Base-by-base conservation (phyloP, 805 yeast species). In the Sungouiella blattae region DNA sequence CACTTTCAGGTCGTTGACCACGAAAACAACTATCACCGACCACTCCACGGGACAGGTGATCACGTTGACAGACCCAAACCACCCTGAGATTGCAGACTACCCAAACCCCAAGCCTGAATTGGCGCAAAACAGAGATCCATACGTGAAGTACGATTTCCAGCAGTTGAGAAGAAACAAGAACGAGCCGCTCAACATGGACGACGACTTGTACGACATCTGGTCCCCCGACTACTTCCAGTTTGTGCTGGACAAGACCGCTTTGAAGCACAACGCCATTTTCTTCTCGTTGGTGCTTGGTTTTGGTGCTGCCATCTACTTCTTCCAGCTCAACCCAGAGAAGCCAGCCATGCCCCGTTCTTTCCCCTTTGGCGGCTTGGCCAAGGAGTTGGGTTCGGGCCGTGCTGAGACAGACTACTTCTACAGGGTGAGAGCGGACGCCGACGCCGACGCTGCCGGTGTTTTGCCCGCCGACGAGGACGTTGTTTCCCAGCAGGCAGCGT, bases 191-290 rank as follows among this genome's bases (percentile, higher is more conserved):
- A 80, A 79, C 56, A 77, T 79, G 36, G 77, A 80, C 50, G 83
- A 80, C 47, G 95, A 86, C 53, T 64, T 76, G 58, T 69, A 80
- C 53, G 89, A 86, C 58, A 73, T 84, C 71, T 86, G 95, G 95
- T 76, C 95, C 6, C 93, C 95, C 9, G 94, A 86, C 53, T 73
- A 79, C 53, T 77, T 69, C 57, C 78, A 79, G 48, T 58, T 67
- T 25, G 83, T 78, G 22, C 64, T 74, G 26, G 82, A 83, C 59
- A 54, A 60, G 30, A 71, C 75, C 21, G 94, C 95, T 1, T 58
- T 78, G 35, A 70, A 61, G 47, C 77, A 77, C 57, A 73, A 79
- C 44, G 63, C 62, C n/a, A 53, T 65, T 6, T 82, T 82, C 60
- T 63, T 68, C 40, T 52, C 60, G 4, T 48, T 53, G 24, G 42